These are phyloP conservation scores for Neofusicoccum kwambonambiense DNA, from an alignment of 2,329 filamentous ascomycete species.

Conservation along the genomic window DNA sequence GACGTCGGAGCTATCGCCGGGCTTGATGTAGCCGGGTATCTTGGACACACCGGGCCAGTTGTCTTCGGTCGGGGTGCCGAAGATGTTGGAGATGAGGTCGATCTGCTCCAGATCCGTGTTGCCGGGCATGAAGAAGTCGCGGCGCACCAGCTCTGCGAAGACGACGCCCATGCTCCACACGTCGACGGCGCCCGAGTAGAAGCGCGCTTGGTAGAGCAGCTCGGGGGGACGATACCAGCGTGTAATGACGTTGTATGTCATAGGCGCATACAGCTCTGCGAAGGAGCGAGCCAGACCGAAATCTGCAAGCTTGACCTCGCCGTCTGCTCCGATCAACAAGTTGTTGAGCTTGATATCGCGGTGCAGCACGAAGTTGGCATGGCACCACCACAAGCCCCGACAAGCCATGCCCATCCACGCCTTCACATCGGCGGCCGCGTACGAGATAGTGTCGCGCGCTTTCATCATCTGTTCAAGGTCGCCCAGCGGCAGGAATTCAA, in stretches of 20 bases:
- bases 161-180: slow-evolving; percentile 93
- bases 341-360: slow-evolving; percentile 99
- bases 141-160: slow-evolving; percentile 84
- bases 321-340: slow-evolving; percentile 86
- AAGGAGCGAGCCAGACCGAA: slow-evolving; percentile 91
- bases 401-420: slow-evolving; percentile 98
- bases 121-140: slow-evolving; percentile 79
- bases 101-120: slow-evolving; percentile 86
- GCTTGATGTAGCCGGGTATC: slow-evolving; percentile 76
- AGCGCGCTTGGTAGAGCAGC: slow-evolving; percentile 82
- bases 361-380: slow-evolving; percentile 90
- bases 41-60: slow-evolving; percentile 91
- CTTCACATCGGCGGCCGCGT: slow-evolving; percentile 89
- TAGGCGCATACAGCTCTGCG: slow-evolving; percentile 79
- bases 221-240: slow-evolving; percentile 96
- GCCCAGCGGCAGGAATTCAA: slow-evolving; percentile 90
- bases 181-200: slow-evolving; percentile 89
- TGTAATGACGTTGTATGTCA: slow-evolving; percentile 95
- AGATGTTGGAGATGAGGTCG: slow-evolving; percentile 74
- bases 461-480: slow-evolving; percentile 94
- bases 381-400: slow-evolving; percentile 92
- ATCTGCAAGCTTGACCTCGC: slow-evolving; percentile 93
- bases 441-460: slow-evolving; percentile 73
- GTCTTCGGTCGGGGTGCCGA: slow-evolving; percentile 89
- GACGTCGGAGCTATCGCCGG: slow-evolving; percentile 51